A percentile compares a stretch with the other conserved stretches of the same genome.
These are phyloP conservation scores for Neonothopanus nambi DNA, from an alignment of 1,284 basidiomycete genomes.

Conservation along the genomic window DNA sequence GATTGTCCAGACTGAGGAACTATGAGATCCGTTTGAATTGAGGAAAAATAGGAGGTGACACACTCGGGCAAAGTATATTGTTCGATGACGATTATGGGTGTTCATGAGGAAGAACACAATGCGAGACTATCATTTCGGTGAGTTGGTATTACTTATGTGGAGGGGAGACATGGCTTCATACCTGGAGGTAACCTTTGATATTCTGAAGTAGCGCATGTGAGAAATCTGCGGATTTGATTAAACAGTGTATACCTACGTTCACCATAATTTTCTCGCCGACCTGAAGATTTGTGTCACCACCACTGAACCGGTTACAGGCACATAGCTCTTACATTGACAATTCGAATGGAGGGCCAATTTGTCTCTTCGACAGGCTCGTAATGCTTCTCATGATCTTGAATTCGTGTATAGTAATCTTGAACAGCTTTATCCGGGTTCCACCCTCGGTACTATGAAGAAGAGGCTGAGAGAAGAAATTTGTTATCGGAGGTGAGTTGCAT, in stretches of 20 bases:
- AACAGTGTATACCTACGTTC: conserved; percentile 58
- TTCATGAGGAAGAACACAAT: conserved; percentile 99
- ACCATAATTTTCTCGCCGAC: conserved; percentile 93
- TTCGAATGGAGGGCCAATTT: conserved; percentile 92
- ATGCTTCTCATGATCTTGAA: conserved; percentile 81
- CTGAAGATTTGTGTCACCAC: conserved; percentile 33
- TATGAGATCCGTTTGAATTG: background rate
- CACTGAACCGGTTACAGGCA: background rate
- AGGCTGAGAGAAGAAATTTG: background rate
- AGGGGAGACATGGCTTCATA: conserved; percentile 27
- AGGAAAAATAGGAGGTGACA: conserved; percentile 26
- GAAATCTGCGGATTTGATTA: background rate
- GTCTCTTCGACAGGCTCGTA: conserved; percentile 89
- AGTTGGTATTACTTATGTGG: conserved; percentile 1
- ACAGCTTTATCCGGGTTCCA: conserved; percentile 94
- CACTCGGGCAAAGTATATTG: conserved; percentile 92
- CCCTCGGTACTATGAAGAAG: conserved; percentile 71
- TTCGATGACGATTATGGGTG: conserved; percentile 90
- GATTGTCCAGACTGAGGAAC: conserved; percentile 81
- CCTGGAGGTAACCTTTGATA: conserved; percentile 85
- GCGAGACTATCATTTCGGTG: conserved; percentile 62
- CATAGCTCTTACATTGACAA: conserved; percentile 72
- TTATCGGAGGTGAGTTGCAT: conserved; percentile 28
- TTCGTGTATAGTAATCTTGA: conserved; percentile 89
- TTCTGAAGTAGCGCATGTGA: conserved; percentile 51